Percentiles rank a stretch among this genome's conserved stretches.
These are phyloP conservation scores for Wolfiporia cocos DNA, from an alignment of 1,284 basidiomycete species.

Conservation along the genomic window DNA sequence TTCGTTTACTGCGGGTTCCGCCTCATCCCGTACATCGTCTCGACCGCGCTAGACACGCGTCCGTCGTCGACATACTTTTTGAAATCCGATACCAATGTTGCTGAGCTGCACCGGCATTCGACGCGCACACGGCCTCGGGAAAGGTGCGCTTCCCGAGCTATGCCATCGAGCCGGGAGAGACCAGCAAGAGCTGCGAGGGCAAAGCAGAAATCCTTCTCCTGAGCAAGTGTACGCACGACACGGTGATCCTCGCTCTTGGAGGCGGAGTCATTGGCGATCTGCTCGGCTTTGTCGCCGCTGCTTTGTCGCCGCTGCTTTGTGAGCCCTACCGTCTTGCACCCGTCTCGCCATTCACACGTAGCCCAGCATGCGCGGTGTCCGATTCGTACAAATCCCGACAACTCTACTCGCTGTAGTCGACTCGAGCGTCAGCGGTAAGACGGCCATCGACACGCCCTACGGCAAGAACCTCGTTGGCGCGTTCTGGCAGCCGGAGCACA, in stretches of 20 bases:
- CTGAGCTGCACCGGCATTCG: slow-evolving; percentile 74
- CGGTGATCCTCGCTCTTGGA: slow-evolving; percentile 89
- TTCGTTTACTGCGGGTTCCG: slow-evolving; percentile 92
- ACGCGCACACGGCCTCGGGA: slow-evolving; percentile 28
- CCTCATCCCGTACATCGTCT: slow-evolving; percentile 80
- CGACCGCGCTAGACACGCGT: slow-evolving; percentile 71
- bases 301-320: slow-evolving; percentile 98
- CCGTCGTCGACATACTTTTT: slow-evolving; percentile 89
- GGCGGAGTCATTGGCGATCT: slow-evolving; percentile 97
- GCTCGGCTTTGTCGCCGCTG: slow-evolving; percentile 93
- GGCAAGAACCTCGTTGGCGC: slow-evolving; percentile 99
- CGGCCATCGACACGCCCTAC: slow-evolving; percentile 93
- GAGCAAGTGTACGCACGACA: slow-evolving; percentile 89
- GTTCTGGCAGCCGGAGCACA: slow-evolving; percentile 97
- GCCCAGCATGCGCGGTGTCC: slow-evolving; percentile 78
- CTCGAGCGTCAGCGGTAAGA: slow-evolving; percentile 96
- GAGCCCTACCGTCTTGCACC: slow-evolving; percentile 29
- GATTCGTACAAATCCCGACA: slow-evolving; percentile 95
- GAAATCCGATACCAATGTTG: slow-evolving; percentile 90
- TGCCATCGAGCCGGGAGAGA: slow-evolving; percentile 87
- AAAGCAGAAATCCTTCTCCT: slow-evolving; percentile 88
- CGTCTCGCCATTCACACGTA: not conserved
- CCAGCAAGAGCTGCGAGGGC: slow-evolving; percentile 85
- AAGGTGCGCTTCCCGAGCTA: slow-evolving; percentile 73
- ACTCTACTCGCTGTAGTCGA: slow-evolving; percentile 98